phyloP scores from a whole-genome alignment of 176 grass and related monocot species.

The Coix lacrymajobi region DNA sequence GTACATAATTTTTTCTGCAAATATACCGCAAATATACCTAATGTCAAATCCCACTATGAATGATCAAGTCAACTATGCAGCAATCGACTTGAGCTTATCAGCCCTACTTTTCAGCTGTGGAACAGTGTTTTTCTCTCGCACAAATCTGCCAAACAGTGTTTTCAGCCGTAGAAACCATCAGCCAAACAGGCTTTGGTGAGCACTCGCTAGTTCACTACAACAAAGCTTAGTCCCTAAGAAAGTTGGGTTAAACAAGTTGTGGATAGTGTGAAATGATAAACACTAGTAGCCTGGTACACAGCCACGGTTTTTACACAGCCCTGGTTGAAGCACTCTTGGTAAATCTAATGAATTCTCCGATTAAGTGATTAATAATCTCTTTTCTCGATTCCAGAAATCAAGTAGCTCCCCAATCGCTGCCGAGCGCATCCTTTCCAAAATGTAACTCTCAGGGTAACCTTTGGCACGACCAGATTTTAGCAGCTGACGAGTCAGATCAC shows the following conservation, averaged over 20 bases:
- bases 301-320: background rate
- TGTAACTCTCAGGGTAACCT: background rate
- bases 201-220: background rate
- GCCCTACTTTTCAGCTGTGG: too few relatives aligned
- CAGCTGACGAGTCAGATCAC: background rate
- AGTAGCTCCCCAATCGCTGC: background rate
- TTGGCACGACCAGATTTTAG: slow-evolving; percentile 1
- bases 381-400: background rate
- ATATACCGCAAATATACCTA: background rate
- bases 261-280: background rate
- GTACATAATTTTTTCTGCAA: background rate
- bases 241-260: background rate
- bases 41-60: background rate
- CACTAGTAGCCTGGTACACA: background rate
- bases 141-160: too few relatives aligned
- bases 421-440: slow-evolving; percentile 6
- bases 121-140: too few relatives aligned
- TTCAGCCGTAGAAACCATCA: too few relatives aligned
- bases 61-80: slow-evolving; percentile 7
- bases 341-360: background rate
- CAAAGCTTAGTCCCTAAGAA: background rate
- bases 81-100: too few relatives aligned
- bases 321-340: background rate
- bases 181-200: too few relatives aligned
- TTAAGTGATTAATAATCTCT: background rate